Evolutionary conservation across 352 stramenopile genomes (phyloP).

Genomic region (Globisporangium canariense): DNA sequence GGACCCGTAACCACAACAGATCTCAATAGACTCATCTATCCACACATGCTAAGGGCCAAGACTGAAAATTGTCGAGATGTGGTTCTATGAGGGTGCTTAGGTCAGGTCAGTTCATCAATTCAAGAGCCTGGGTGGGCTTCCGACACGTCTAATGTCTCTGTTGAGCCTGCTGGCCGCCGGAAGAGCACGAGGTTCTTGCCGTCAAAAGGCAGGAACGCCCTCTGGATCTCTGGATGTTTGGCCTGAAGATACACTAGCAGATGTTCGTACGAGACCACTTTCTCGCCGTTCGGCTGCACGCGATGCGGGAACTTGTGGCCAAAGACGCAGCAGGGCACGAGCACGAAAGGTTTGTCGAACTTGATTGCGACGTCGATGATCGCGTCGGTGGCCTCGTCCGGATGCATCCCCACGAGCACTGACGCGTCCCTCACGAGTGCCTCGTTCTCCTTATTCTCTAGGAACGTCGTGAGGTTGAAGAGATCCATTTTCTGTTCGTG

Average conservation of each 20-base stretch:
- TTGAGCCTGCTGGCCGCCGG: constrained; percentile 13
- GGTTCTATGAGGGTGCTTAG: not conserved
- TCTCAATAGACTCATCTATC: not conserved
- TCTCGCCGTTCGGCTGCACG: constrained; percentile 33
- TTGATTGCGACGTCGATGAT: constrained; percentile 91
- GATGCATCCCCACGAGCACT: constrained; percentile 92
- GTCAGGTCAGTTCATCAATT: not conserved
- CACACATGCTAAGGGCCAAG: not conserved
- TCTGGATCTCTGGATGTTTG: constrained; percentile 65
- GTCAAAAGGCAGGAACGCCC: constrained; percentile 68
- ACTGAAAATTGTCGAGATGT: not conserved
- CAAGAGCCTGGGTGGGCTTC: not conserved
- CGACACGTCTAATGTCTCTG: not conserved
- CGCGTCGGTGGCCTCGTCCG: constrained; percentile 93
- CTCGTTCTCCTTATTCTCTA: constrained; percentile 41
- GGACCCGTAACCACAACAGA: not conserved
- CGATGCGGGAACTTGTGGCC: constrained; percentile 86
- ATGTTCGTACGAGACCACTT: constrained; percentile 76
- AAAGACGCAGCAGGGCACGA: constrained; percentile 97
- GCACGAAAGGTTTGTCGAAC: constrained; percentile 91
- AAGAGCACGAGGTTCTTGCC: constrained; percentile 87
- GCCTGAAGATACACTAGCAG: constrained; percentile 72
- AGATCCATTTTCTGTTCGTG: constrained; percentile 38
- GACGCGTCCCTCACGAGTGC: constrained; percentile 69
- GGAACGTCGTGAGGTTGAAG: constrained; percentile 62